Evolutionary conservation across 1,284 basidiomycete species (phyloP), one percentile per base, ranked within the genome.

Genomic region (Limonomyces culmigenus): DNA sequence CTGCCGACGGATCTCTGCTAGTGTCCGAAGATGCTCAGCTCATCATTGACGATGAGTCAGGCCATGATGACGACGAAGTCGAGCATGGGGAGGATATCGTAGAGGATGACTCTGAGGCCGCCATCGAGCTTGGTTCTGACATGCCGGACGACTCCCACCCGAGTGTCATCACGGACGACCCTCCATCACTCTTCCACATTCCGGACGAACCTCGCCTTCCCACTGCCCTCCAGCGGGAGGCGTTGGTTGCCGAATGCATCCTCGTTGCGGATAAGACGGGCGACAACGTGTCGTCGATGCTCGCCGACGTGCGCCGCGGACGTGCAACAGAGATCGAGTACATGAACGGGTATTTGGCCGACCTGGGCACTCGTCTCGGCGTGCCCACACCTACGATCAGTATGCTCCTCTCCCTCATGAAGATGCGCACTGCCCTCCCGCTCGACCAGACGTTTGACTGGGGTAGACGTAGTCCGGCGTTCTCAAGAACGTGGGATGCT

Each of bases 341-440:
- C 48, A 68, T 97, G 50, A 93, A 89, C 46, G 92, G 93, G 5
- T 87, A 92, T 52, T 54, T 98, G 33, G 50, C 74, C 17, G 58
- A 59, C 8, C 56, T 92, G 4, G 92, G 83, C 5, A 46, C 57
- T 33, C 56, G 62, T 30, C 69, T 81, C 45, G 58, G 60, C 3
- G 61, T 92, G 23, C 54, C 57, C 6, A 79, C 77, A 46, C 74
- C 76, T 1, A 58, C 67, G 11, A 85, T 75, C 44, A 55, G 67
- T 15, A 60, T 67, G 33, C 53, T 95, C 33, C 52, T 65, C 15
- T 62, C 76, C 37, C 59, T 92, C 49, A 56, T 83, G 38, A 63
- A 65, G 44, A 60, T 75, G 53, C 58, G 60, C 19, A 43, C 45
- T 15, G 37, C 45, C 3, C 55, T 66, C 29, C 58, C 64, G 15